These are phyloP conservation scores for sunflower (Helianthus annuus) DNA, from an alignment of 129 eudicot species.

Conservation along the genomic window DNA sequence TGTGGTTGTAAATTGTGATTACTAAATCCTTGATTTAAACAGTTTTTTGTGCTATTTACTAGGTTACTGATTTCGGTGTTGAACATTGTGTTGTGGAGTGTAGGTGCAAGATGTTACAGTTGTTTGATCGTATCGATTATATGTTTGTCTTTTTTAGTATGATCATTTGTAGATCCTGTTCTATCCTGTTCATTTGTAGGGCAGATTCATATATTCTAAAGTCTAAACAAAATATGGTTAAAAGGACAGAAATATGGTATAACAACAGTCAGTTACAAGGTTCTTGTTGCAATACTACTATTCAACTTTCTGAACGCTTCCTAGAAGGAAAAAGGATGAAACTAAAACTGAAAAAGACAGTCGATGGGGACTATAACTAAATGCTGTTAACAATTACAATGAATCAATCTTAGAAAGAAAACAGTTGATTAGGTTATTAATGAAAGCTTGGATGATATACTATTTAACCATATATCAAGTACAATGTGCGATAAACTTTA, in stretches of 20 bases:
- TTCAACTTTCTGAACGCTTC: not conserved
- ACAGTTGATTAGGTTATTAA: constrained; percentile 13
- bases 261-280: not conserved
- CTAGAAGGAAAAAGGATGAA: not conserved
- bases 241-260: not conserved
- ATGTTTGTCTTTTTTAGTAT: not conserved
- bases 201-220: constrained; percentile 2
- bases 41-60: constrained; percentile 1
- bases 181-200: not conserved
- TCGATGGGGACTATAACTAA: not conserved
- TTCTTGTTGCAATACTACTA: not conserved
- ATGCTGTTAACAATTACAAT: not conserved
- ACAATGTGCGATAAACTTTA: not conserved
- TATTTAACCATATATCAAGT: not conserved
- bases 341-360: not conserved
- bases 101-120: not conserved
- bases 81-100: not conserved
- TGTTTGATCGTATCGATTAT: not conserved
- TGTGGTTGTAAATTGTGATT: not conserved
- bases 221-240: not conserved
- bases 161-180: constrained; percentile 16
- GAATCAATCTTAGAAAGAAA: not conserved
- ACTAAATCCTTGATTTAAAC: not conserved
- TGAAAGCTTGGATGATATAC: constrained; percentile 4
- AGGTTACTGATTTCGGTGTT: not conserved